Base-by-base conservation (phyloP, 2,329 filamentous ascomycete species). In the Periconia sp. region DNA sequence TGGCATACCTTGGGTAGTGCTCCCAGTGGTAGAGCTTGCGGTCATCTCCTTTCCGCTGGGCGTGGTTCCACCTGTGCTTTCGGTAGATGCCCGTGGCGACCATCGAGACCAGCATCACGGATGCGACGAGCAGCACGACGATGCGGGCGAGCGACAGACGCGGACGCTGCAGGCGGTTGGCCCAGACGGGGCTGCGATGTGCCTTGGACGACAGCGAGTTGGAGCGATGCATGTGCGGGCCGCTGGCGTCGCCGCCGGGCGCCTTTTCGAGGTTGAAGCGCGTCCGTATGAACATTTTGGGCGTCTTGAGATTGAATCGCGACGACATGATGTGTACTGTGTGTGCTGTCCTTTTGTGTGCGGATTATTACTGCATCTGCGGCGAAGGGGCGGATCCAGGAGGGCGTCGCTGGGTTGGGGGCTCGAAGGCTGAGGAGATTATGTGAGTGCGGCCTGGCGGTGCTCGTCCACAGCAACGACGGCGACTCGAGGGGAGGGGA, bases 261-360 rank as follows among this genome's bases (percentile, higher is more conserved):
- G 78, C 54, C 57, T 70, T 70, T 54, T 77, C 73, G 63, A 78
- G 77, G 46, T 67, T 66, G 66, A 75, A 73, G 59, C 64, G 67
- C 43, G 68, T 69, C 46, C 67, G 62, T 43, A 70, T 64, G 53
- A 76, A 68, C 52, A 76, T 61, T 49, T 74, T 74, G 47, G 73
- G 63, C 17, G 74, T 74, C 47, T 76, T 75, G 51, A 73, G 56
- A 46, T 69, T 64, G 52, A 71, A 70, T 51, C 74, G 65, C 50
- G 61, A 59, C 40, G 62, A 61, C 63, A 66, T 67, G 58, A 50
- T 49, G 44, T 54, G 30, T 41, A 46, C 38, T 35, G 39, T 36
- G 48, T 50, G 50, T 21, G 26, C 13, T 44, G 44, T 39, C 38
- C 21, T 42, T 44, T 46, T 52, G 49, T 42, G 12, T 30, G 45